Base-by-base conservation (phyloP, 2,329 filamentous ascomycete species). In the Pseudocercospora ulei region DNA sequence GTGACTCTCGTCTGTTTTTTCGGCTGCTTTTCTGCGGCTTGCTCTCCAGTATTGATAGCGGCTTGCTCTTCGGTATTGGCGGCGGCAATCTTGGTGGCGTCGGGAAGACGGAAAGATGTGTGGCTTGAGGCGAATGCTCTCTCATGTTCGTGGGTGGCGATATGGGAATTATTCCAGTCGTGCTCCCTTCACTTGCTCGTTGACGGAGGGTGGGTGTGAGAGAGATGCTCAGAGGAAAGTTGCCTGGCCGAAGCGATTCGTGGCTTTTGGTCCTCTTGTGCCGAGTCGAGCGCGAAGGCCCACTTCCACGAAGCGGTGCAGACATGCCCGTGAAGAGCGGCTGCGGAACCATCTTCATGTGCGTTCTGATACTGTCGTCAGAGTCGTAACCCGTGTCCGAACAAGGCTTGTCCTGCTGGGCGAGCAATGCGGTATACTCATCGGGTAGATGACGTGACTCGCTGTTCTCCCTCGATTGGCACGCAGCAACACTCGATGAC, bases 271-370 rank as follows among this genome's bases (percentile, higher is more conserved):
- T 20, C 17, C 18, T 22, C 23, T 11, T 23, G 14, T 20, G 17
- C 18, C 9, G n/a, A 2, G 18, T 37, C 16, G 24, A 16, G 4
- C 18, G 27, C 7, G 35, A 43, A 8, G 23, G 14, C 26, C 20
- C 27, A 25, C 14, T 31, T 20, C 35, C 34, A 23, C 31, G 31
- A 23, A 40, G 13, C 4, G 14, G n/a, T 7, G 19, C 31, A 11
- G 33, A 25, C 17, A 52, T 53, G 25, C 34, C 30, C 18, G 46
- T 41, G 38, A 59, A 58, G 0, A 59, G 42, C 19, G 57, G 54
- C 29, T 55, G 55, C 3, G 56, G 57, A 2, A 58, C 46, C 45
- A 59, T 48, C 36, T 53, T 60, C 53, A 58, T 56, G 24, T 56
- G 53, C 13, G 41, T 38, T 8, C 44, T 38, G 9, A 55, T 36